These are phyloP conservation scores for Lactarius psammicola DNA, from an alignment of 768 basidiomycete genomes.

Conservation along the genomic window DNA sequence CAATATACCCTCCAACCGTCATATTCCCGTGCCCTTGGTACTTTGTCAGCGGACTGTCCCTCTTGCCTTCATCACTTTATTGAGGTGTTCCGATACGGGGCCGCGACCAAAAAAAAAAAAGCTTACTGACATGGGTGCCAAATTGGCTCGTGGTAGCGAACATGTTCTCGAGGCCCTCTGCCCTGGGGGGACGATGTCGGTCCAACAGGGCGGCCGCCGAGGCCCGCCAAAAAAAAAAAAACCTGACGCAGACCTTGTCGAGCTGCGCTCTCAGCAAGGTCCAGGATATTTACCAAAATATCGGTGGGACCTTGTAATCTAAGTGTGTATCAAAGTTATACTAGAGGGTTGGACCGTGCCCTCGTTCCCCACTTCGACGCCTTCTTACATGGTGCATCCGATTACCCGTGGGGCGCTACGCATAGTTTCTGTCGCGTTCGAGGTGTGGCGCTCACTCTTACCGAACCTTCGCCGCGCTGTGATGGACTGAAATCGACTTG, in stretches of 20 bases:
- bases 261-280: too few relatives aligned
- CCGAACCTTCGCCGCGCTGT: not conserved
- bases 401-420: not conserved
- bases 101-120: conserved; percentile 33
- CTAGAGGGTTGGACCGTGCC: not conserved
- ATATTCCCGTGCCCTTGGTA: not conserved
- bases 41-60: conserved; percentile 32
- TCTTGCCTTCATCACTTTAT: conserved; percentile 33
- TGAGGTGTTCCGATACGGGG: conserved; percentile 35
- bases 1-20: too few relatives aligned
- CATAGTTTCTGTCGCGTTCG: not conserved
- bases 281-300: too few relatives aligned
- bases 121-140: too few relatives aligned
- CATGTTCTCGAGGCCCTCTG: conserved; percentile 32
- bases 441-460: not conserved
- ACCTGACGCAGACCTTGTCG: too few relatives aligned
- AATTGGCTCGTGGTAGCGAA: conserved; percentile 40
- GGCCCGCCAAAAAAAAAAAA: too few relatives aligned
- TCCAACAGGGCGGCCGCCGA: too few relatives aligned
- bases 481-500: conserved; percentile 33
- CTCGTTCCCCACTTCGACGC: not conserved
- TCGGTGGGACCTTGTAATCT: too few relatives aligned
- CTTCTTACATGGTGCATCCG: not conserved
- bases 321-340: too few relatives aligned
- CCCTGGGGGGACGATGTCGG: conserved; percentile 32